A percentile compares a stretch with the other conserved stretches of the same genome.
Evolutionary conservation across 441 rosid genomes (phyloP).

Genomic region (Omphalea diandra): DNA sequence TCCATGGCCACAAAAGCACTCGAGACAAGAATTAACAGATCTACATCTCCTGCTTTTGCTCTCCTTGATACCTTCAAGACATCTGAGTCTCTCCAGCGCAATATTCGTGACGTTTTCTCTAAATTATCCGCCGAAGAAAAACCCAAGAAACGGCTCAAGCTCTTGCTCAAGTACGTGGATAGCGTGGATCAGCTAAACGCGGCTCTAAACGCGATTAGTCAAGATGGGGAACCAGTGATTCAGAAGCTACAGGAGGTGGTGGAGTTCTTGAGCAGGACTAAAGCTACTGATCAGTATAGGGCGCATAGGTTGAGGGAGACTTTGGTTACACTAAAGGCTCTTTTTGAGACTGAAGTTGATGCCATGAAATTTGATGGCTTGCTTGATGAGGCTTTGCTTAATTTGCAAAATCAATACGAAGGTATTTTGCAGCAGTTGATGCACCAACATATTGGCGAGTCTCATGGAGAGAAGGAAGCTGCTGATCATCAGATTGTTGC

Average conservation of each 20-base stretch:
- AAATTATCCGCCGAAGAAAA: slow-evolving; percentile 26
- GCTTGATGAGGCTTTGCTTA: slow-evolving; percentile 60
- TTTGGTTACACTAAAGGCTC: slow-evolving; percentile 47
- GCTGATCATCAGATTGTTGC: slow-evolving; percentile 21
- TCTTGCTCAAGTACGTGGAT: slow-evolving; percentile 41
- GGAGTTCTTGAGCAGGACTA: slow-evolving; percentile 75
- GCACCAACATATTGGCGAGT: slow-evolving; percentile 41
- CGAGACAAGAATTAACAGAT: slow-evolving; percentile 58
- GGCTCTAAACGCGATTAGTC: slow-evolving; percentile 34
- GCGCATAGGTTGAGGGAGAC: slow-evolving; percentile 56
- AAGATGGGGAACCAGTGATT: slow-evolving; percentile 55
- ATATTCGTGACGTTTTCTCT: slow-evolving; percentile 37
- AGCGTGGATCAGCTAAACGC: slow-evolving; percentile 43
- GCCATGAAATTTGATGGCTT: slow-evolving; percentile 66
- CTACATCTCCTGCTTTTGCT: slow-evolving; percentile 47
- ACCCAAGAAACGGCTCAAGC: slow-evolving; percentile 35
- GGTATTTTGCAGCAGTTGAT: slow-evolving; percentile 38
- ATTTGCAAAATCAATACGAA: slow-evolving; percentile 58
- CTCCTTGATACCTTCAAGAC: slow-evolving; percentile 49
- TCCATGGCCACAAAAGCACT: slow-evolving; percentile 56
- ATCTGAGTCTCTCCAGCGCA: slow-evolving; percentile 44
- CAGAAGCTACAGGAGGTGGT: slow-evolving; percentile 72
- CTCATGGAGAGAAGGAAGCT: slow-evolving; percentile 18
- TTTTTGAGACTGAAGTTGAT: slow-evolving; percentile 51
- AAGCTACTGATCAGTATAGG: slow-evolving; percentile 53